These are phyloP conservation scores for Xylariales sp. DNA, from an alignment of 2,329 filamentous ascomycete genomes.

Conservation along the genomic window DNA sequence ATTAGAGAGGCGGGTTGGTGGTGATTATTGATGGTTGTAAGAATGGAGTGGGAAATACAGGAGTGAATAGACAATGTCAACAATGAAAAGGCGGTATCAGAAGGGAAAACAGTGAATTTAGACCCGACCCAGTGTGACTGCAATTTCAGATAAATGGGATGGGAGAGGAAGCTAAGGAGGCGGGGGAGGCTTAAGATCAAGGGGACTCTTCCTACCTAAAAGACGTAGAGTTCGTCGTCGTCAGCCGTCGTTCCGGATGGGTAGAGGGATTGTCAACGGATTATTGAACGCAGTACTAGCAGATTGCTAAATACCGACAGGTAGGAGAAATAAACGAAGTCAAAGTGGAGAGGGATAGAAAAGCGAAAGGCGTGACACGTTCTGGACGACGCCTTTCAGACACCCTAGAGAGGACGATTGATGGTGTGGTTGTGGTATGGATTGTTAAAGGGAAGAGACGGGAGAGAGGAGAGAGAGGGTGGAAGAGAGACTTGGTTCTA, in stretches of 20 bases:
- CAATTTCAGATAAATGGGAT: slow-evolving; percentile 4
- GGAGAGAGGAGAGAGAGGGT: slow-evolving; percentile 38
- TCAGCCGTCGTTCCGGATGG: slow-evolving; percentile 11
- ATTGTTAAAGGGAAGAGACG: slow-evolving; percentile 39
- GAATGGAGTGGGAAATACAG: slow-evolving; percentile 12
- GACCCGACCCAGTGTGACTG: background rate
- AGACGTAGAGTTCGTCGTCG: slow-evolving; percentile 25
- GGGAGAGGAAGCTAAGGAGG: slow-evolving; percentile 7
- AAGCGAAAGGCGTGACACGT: slow-evolving; percentile 32
- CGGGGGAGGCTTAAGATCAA: background rate
- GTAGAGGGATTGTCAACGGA: slow-evolving; percentile 10
- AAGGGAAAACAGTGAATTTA: background rate
- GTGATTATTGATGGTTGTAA: slow-evolving; percentile 6
- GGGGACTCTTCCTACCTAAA: slow-evolving; percentile 33
- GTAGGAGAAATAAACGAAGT: background rate
- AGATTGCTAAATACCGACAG: background rate
- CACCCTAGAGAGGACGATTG: slow-evolving; percentile 30
- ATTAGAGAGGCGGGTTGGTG: slow-evolving; percentile 13
- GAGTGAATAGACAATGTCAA: slow-evolving; percentile 28
- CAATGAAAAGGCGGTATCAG: slow-evolving; percentile 14
- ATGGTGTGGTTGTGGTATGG: slow-evolving; percentile 31
- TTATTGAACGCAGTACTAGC: slow-evolving; percentile 22
- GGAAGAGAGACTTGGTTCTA: slow-evolving; percentile 31
- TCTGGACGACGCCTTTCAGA: slow-evolving; percentile 39
- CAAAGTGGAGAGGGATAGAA: slow-evolving; percentile 11